Evolutionary conservation across 163 green algal genomes (phyloP), one percentile per base, ranked within the genome.

Genomic region (Picocystis sp.): DNA sequence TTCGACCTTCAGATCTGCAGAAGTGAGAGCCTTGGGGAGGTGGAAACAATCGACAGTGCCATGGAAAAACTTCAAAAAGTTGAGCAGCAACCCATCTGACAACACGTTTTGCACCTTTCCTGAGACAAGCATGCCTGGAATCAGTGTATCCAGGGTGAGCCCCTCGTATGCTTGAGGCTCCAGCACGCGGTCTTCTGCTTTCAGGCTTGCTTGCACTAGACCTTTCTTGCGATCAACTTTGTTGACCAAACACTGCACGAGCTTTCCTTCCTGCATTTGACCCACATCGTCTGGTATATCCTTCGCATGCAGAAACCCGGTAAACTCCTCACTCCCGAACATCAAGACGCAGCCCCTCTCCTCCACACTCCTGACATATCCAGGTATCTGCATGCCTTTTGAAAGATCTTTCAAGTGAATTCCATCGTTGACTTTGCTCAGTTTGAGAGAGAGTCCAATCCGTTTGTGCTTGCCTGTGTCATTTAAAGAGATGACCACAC

Each of bases 51-150:
- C 83, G 9, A 94, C 63, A 1, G 76, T 88, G 53, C 81, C 88
- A 47, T 74, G 77, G 64, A 96, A 94, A 65, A 80, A 93, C 34
- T 70, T 83, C 21, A 92, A 67, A 60, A 97, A 94, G 52, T 61
- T 77, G 11, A 90, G 58, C 12, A 79, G 44, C 11, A 96, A 62
- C 8, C 88, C 88, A 62, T 93, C 84, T 15, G 43, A n/a, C 29
- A 76, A 43, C 22, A 72, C 65, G 11, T 48, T 51, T 41, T 44
- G 49, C 25, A 81, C 70, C n/a, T 56, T 70, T 34, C 63, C 70
- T 44, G 58, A 73, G 13, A 86, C 65, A 5, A 83, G 60, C 12
- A 50, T 62, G 9, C 73, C 75, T 11, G 71, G 77, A 43, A 73
- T 53, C 5, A 83, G 57, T 22, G 45, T 46, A 3, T 53, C 45